Evolutionary conservation across 164 flowering plant genomes (phyloP).

Genomic region (Nelumbo lutea): DNA sequence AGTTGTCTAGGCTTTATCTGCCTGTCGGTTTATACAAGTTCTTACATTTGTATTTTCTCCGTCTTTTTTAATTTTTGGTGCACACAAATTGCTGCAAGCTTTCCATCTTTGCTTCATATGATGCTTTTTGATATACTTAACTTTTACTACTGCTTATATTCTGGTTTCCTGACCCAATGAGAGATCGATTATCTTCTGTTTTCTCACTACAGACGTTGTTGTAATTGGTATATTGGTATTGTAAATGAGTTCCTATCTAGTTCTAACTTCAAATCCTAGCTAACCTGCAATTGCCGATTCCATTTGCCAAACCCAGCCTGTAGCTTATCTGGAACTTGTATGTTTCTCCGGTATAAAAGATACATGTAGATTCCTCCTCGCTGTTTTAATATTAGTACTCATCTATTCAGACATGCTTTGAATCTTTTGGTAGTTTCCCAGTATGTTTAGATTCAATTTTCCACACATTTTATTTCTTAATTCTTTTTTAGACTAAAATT

Average conservation of each 20-base stretch:
- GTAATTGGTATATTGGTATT: not conserved
- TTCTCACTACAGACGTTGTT: not conserved
- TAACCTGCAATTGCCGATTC: conserved; percentile 3
- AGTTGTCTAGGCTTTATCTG: not conserved
- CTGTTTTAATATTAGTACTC: not conserved
- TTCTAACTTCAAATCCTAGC: conserved; percentile 2
- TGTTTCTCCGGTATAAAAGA: conserved; percentile 9
- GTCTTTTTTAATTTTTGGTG: not conserved
- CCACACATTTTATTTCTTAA: not conserved
- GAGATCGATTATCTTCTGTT: not conserved
- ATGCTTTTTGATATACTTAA: not conserved
- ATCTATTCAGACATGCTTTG: conserved; percentile 2
- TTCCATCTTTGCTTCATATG: not conserved
- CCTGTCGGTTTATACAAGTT: not conserved
- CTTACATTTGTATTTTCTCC: not conserved
- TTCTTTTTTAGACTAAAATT: conserved; percentile 4
- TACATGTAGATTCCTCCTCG: conserved; percentile 6
- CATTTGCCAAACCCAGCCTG: conserved; percentile 12
- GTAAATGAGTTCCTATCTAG: not conserved
- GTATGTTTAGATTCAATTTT: not conserved
- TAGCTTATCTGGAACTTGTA: conserved; percentile 25
- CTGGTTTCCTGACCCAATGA: not conserved
- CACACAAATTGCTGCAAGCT: not conserved
- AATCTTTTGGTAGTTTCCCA: conserved; percentile 8
- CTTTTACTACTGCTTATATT: not conserved